phyloP scores from a whole-genome alignment of 768 basidiomycete species.

The Amyloporia xantha region DNA sequence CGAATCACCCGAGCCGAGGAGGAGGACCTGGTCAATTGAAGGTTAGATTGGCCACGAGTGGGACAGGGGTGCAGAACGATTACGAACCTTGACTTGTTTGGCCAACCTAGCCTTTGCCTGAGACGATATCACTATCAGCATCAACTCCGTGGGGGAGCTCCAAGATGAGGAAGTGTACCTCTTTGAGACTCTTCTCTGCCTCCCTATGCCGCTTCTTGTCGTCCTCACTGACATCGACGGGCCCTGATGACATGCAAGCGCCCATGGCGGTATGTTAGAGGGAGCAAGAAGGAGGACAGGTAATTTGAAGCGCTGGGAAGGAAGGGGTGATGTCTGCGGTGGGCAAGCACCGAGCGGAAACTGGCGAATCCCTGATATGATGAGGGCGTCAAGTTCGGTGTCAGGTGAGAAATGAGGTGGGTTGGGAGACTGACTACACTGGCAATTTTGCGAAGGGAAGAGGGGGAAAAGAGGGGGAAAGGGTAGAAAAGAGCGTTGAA shows the following conservation, averaged over 20 bases:
- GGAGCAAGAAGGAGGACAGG: slow-evolving; percentile 3
- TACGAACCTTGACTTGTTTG: slow-evolving; percentile 65
- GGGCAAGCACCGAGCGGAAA: background rate
- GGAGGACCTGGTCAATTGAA: slow-evolving; percentile 50
- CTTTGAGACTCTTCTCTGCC: slow-evolving; percentile 72
- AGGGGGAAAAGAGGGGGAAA: background rate
- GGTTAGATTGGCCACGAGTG: slow-evolving; percentile 34
- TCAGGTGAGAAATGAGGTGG: no score
- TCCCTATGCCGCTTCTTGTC: slow-evolving; percentile 60
- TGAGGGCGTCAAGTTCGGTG: no score
- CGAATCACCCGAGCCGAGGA: slow-evolving; percentile 89
- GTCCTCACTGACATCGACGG: slow-evolving; percentile 58
- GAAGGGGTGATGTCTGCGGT: background rate
- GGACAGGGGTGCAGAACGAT: slow-evolving; percentile 1
- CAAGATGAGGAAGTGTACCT: slow-evolving; percentile 39
- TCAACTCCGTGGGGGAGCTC: slow-evolving; percentile 6
- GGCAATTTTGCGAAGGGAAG: no score
- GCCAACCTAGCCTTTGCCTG: slow-evolving; percentile 73
- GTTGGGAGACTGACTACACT: no score
- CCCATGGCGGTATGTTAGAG: slow-evolving; percentile 43
- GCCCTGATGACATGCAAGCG: slow-evolving; percentile 64
- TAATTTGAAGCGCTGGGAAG: slow-evolving; percentile 3
- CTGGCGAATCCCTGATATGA: no score
- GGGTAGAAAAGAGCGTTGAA: background rate
- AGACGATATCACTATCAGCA: slow-evolving; percentile 1